Evolutionary conservation across 176 grass and related monocot genomes (phyloP).

Genomic region (Oryza punctata): DNA sequence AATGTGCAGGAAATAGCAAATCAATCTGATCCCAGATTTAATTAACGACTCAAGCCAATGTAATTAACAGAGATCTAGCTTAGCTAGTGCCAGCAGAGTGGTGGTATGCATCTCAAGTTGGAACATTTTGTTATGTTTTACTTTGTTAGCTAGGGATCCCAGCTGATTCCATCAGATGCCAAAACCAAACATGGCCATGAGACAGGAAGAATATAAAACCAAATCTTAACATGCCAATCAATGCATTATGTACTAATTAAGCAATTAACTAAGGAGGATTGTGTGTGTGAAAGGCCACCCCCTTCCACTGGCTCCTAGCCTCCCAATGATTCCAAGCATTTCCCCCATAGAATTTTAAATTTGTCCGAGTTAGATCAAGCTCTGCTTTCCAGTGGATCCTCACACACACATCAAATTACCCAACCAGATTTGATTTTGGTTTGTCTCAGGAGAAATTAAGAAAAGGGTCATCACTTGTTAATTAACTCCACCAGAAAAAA

Average conservation of each 20-base stretch:
- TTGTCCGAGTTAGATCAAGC: slow-evolving; percentile 39
- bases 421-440: slow-evolving; percentile 9
- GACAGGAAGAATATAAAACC: slow-evolving; percentile 37
- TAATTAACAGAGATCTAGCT: slow-evolving; percentile 41
- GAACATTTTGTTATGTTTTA: slow-evolving; percentile 16
- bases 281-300: background rate
- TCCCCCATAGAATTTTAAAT: background rate
- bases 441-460: background rate
- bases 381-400: slow-evolving; percentile 54
- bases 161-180: slow-evolving; percentile 47
- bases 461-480: background rate
- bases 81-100: slow-evolving; percentile 35
- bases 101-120: slow-evolving; percentile 31
- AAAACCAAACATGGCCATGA: slow-evolving; percentile 15
- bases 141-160: slow-evolving; percentile 16
- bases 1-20: slow-evolving; percentile 19
- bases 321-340: slow-evolving; percentile 35
- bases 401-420: slow-evolving; percentile 35
- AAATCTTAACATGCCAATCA: slow-evolving; percentile 37
- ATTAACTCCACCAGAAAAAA: background rate
- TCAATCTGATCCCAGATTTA: slow-evolving; percentile 5
- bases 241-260: slow-evolving; percentile 10
- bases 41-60: slow-evolving; percentile 38
- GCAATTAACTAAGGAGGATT: background rate
- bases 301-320: slow-evolving; percentile 24